A percentile compares a stretch with the other conserved stretches of the same genome.
Conservation (phyloP, 2,329 filamentous ascomycete genomes). For the Exophiala sp. region DNA sequence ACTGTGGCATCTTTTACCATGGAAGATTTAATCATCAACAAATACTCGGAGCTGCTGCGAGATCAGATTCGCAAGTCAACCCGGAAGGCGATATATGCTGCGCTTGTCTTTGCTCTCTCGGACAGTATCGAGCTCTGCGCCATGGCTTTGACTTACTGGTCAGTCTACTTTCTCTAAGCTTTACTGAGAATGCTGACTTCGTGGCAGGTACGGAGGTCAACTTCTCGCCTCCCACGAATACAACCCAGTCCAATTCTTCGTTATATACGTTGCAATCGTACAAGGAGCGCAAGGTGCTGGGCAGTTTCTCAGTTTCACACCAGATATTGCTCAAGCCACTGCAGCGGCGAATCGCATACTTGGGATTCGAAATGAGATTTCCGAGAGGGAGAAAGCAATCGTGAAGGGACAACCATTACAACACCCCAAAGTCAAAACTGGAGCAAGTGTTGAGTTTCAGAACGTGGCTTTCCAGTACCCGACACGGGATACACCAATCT, state of each 20-base stretch:
- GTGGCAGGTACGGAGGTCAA: slow-evolving; percentile 59
- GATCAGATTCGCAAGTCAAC: slow-evolving; percentile 60
- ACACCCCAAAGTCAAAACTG: slow-evolving; percentile 16
- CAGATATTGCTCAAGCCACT: slow-evolving; percentile 46
- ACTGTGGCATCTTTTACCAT: slow-evolving; percentile 69
- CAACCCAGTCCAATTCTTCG: slow-evolving; percentile 48
- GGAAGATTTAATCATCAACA: slow-evolving; percentile 60
- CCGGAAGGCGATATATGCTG: slow-evolving; percentile 59
- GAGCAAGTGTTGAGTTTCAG: slow-evolving; percentile 34
- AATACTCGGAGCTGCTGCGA: slow-evolving; percentile 59
- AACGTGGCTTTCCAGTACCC: slow-evolving; percentile 38
- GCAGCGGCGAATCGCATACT: slow-evolving; percentile 39
- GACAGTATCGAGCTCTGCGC: slow-evolving; percentile 63
- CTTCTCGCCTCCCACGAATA: slow-evolving; percentile 55
- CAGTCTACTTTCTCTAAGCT: slow-evolving; percentile 8
- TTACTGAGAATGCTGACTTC: not conserved
- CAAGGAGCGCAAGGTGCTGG: slow-evolving; percentile 66
- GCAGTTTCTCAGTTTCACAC: slow-evolving; percentile 64
- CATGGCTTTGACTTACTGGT: slow-evolving; percentile 62
- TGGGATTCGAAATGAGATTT: slow-evolving; percentile 24
- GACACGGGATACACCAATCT: slow-evolving; percentile 32
- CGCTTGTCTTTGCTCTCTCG: slow-evolving; percentile 64
- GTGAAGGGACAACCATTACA: slow-evolving; percentile 46
- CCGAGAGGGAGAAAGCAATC: slow-evolving; percentile 48
- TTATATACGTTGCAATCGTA: slow-evolving; percentile 63